Percentiles rank a stretch among this genome's conserved stretches.
Evolutionary conservation across 257 asterid genomes (phyloP).

Genomic region (Primulina eburnea): DNA sequence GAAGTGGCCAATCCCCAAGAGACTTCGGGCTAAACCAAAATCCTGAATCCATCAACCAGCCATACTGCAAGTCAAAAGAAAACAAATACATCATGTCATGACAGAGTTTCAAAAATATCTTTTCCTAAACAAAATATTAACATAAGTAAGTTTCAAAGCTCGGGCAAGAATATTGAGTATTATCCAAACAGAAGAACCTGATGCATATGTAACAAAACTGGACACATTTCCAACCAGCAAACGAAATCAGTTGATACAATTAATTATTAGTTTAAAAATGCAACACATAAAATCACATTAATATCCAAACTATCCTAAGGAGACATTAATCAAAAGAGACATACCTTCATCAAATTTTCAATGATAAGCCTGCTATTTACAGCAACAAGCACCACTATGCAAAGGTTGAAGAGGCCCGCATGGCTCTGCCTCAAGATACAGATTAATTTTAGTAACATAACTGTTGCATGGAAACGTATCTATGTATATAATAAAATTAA

Average conservation of each 20-base stretch:
- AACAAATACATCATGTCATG: slow-evolving; percentile 17
- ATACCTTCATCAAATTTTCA: slow-evolving; percentile 96
- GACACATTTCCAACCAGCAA: slow-evolving; percentile 12
- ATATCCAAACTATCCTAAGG: slow-evolving; percentile 13
- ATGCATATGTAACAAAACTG: slow-evolving; percentile 10
- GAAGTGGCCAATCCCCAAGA: slow-evolving; percentile 89
- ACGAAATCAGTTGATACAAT: slow-evolving; percentile 1
- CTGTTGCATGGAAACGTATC: neutral
- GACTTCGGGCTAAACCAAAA: slow-evolving; percentile 94
- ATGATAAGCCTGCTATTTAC: slow-evolving; percentile 96
- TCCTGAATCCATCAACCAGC: slow-evolving; percentile 79
- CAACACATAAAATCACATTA: neutral
- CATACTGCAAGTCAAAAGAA: slow-evolving; percentile 64
- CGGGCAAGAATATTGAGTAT: neutral
- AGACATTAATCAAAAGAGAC: slow-evolving; percentile 17
- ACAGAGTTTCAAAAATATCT: slow-evolving; percentile 11
- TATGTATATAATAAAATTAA: slow-evolving; percentile 18
- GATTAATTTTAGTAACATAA: slow-evolving; percentile 21
- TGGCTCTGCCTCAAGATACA: slow-evolving; percentile 74
- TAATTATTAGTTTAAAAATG: neutral
- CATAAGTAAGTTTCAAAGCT: slow-evolving; percentile 4
- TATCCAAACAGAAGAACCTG: neutral
- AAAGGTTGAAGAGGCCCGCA: slow-evolving; percentile 98
- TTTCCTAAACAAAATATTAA: neutral
- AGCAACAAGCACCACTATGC: slow-evolving; percentile 97